Conservation (phyloP, 2,329 filamentous ascomycete genomes). For the Xylaria sp. region DNA sequence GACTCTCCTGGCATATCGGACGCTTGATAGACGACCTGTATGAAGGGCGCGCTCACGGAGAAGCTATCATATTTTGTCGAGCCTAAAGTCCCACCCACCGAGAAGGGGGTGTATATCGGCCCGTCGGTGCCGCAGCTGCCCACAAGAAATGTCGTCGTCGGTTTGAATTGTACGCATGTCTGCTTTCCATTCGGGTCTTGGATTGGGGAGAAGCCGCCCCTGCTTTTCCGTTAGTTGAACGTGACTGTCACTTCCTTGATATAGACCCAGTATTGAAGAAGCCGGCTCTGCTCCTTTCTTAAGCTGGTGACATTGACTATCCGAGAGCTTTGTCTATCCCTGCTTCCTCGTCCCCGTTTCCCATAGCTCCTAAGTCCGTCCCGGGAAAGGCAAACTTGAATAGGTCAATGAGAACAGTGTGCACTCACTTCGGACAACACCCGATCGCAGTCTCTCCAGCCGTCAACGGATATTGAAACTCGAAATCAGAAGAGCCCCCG, state of each 20-base stretch:
- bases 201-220: slow-evolving; percentile 28
- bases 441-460: slow-evolving; percentile 36
- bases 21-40: slow-evolving; percentile 28
- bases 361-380: neutral
- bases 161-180: slow-evolving; percentile 33
- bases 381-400: neutral
- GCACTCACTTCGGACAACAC: slow-evolving; percentile 37
- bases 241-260: neutral
- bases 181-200: neutral
- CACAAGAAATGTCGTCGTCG: slow-evolving; percentile 33
- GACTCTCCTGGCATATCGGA: slow-evolving; percentile 21
- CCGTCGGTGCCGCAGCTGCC: slow-evolving; percentile 28
- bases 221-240: slow-evolving; percentile 20
- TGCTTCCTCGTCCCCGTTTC: neutral
- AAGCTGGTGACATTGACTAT: neutral
- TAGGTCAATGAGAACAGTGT: slow-evolving; percentile 2
- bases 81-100: slow-evolving; percentile 13
- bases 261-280: neutral
- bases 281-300: neutral
- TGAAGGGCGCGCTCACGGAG: slow-evolving; percentile 26
- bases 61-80: slow-evolving; percentile 22
- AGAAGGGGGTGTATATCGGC: slow-evolving; percentile 28
- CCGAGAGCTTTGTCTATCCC: neutral
- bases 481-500: slow-evolving; percentile 27
- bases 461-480: slow-evolving; percentile 31